Conservation (phyloP, 1,284 basidiomycete species). For the Tilletia setariae region DNA sequence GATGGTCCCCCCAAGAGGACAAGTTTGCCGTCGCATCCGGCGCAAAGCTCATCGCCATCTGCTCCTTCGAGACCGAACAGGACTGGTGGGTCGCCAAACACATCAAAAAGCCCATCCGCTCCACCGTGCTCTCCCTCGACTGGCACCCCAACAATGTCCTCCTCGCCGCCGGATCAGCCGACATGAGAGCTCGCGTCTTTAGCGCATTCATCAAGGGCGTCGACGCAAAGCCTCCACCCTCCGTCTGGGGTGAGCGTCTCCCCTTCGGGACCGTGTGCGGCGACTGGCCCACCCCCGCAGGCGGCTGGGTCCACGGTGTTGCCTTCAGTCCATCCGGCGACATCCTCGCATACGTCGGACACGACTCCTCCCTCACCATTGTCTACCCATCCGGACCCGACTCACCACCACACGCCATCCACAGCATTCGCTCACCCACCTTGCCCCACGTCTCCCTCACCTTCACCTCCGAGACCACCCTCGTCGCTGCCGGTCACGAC, state of each 20-base stretch:
- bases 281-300: constrained; percentile 80
- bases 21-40: constrained; percentile 98
- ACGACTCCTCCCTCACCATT: constrained; percentile 50
- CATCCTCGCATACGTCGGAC: constrained; percentile 77
- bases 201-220: constrained; percentile 99
- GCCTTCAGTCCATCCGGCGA: constrained; percentile 94
- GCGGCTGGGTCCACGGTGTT: constrained; percentile 95
- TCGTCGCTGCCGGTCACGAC: constrained; percentile 90
- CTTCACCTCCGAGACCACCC: constrained; percentile 69
- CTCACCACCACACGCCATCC: constrained; percentile 42
- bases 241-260: constrained; percentile 93
- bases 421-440: constrained; percentile 47
- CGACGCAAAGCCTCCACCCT: constrained; percentile 82
- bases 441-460: constrained; percentile 56
- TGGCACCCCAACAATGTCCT: constrained; percentile 98
- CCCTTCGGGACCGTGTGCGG: constrained; percentile 98
- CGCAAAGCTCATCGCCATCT: constrained; percentile 64
- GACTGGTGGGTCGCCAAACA: constrained; percentile 99
- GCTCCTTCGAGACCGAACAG: constrained; percentile 60
- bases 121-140: constrained; percentile 87
- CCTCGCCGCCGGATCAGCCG: constrained; percentile 87
- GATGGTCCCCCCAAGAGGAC: constrained; percentile 95
- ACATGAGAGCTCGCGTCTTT: constrained; percentile 95
- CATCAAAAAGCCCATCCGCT: constrained; percentile 91
- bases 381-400: constrained; percentile 49